These are phyloP conservation scores for Plantago elongata DNA, from an alignment of 257 asterid genomes.

Conservation along the genomic window DNA sequence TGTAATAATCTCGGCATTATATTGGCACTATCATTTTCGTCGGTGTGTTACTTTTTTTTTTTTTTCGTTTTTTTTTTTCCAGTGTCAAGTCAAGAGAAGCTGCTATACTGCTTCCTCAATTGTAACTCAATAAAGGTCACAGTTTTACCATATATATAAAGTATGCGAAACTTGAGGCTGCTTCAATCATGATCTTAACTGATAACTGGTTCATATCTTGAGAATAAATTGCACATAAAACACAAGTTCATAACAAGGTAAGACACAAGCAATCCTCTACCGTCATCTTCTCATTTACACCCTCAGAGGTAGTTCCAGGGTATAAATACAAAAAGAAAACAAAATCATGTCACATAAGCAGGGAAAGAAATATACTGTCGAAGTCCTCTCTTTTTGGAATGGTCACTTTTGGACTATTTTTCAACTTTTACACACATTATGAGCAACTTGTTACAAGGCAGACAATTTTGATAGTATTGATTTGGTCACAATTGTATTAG, in stretches of 20 bases:
- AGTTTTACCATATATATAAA: constrained; percentile 6
- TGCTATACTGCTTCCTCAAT: constrained; percentile 38
- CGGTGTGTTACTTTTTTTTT: not conserved
- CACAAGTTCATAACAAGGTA: not conserved
- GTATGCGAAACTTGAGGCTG: not conserved
- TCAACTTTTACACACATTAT: not conserved
- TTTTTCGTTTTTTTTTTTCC: constrained; percentile 3
- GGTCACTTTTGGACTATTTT: not conserved
- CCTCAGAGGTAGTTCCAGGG: too few relatives aligned
- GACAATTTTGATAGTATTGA: constrained; percentile 58
- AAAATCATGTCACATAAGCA: not conserved
- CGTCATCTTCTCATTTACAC: not conserved
- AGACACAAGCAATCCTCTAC: not conserved
- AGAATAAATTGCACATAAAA: not conserved
- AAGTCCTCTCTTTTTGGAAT: not conserved
- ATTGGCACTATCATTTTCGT: constrained; percentile 2
- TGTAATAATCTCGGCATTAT: not conserved
- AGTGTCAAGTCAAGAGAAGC: constrained; percentile 41
- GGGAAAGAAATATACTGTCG: not conserved
- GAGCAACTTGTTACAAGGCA: constrained; percentile 29
- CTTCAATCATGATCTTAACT: not conserved
- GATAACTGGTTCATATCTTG: not conserved
- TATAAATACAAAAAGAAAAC: too few relatives aligned
- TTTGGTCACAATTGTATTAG: constrained; percentile 60
- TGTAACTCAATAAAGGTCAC: constrained; percentile 15